Evolutionary conservation across 352 stramenopile species (phyloP), one percentile per base, ranked within the genome.

Genomic region (Phytophthora colocasiae): DNA sequence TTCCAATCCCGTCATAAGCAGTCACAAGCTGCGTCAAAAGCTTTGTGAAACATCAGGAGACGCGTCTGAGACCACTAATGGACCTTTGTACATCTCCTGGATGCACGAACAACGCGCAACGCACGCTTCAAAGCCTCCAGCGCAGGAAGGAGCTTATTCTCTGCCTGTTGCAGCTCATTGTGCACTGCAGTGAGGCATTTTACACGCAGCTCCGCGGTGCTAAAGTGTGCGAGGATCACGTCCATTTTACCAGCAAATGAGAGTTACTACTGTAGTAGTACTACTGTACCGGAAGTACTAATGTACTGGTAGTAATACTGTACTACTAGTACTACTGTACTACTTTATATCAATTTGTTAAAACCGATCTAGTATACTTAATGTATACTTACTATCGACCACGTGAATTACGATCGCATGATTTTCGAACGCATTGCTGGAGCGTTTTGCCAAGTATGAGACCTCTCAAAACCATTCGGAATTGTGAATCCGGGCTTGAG

Each of bases 141-240:
- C 40, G 38, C 53, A 1, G 60, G 60, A 0, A 22, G 44, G 1
- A 68, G 44, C 34, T 63, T 36, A 19, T 17, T 46, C 29, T 51
- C 43, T 8, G 60, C 43, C 17, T 62, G 34, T 29, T 45, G 34
- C 2, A 68, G 59, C 43, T 68, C 50, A 17, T 50, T 26, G 1
- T 62, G 24, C 12, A 68, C 59, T n/a, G 60, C 60, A 3, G 27
- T 39, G 17, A 68, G 43, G 52, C 60, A 63, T 9, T 62, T 68
- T 26, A 51, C 50, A 7, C 50, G 60, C 51, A 68, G 19, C 31
- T 68, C 60, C 7, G 34, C 34, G n/a, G 50, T 50, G 43, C 31
- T 61, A 44, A 66, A 60, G 39, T 57, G 50, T 8, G 60, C 43
- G 3, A 56, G 40, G 29, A 68, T 68, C 32, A 56, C 41, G 12